Evolutionary conservation across 306 rosid genomes (phyloP).

Genomic region (Cyclanthera cordifolia): DNA sequence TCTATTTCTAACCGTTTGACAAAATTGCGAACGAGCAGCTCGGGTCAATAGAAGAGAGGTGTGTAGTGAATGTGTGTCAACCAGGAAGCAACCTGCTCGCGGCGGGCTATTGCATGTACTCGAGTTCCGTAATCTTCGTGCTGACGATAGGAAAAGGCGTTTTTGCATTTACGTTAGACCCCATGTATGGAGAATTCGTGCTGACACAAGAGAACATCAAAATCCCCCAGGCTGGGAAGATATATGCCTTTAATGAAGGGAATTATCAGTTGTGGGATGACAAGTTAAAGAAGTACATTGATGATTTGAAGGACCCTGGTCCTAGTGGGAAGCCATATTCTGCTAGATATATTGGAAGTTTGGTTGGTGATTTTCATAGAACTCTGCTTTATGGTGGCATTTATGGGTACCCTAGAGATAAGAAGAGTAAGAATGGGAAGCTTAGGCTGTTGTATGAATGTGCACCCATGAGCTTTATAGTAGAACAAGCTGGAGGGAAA

Average conservation of each 20-base stretch:
- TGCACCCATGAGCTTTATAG: slow-evolving; percentile 97
- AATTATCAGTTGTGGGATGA: slow-evolving; percentile 91
- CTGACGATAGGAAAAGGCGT: slow-evolving; percentile 83
- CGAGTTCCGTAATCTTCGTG: slow-evolving; percentile 84
- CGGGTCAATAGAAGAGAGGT: slow-evolving; percentile 41
- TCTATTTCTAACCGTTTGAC: neutral
- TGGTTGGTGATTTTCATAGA: slow-evolving; percentile 92
- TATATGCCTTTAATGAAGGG: slow-evolving; percentile 92
- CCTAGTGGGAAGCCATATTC: slow-evolving; percentile 90
- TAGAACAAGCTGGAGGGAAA: slow-evolving; percentile 96
- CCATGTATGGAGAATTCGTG: slow-evolving; percentile 83
- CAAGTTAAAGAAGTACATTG: slow-evolving; percentile 81
- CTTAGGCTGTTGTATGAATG: slow-evolving; percentile 89
- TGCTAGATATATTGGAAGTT: slow-evolving; percentile 84
- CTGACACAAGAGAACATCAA: slow-evolving; percentile 68
- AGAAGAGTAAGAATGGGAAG: slow-evolving; percentile 95
- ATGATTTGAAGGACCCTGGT: slow-evolving; percentile 84
- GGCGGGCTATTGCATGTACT: slow-evolving; percentile 99
- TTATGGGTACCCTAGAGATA: slow-evolving; percentile 89
- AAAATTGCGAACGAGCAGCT: slow-evolving; percentile 38
- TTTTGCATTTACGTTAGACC: slow-evolving; percentile 67
- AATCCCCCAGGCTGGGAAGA: slow-evolving; percentile 83
- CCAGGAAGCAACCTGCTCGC: slow-evolving; percentile 96
- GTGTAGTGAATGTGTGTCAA: slow-evolving; percentile 84
- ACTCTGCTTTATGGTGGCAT: slow-evolving; percentile 87